phyloP scores from a whole-genome alignment of 164 flowering plant species.

The Stephania yunnanensis region DNA sequence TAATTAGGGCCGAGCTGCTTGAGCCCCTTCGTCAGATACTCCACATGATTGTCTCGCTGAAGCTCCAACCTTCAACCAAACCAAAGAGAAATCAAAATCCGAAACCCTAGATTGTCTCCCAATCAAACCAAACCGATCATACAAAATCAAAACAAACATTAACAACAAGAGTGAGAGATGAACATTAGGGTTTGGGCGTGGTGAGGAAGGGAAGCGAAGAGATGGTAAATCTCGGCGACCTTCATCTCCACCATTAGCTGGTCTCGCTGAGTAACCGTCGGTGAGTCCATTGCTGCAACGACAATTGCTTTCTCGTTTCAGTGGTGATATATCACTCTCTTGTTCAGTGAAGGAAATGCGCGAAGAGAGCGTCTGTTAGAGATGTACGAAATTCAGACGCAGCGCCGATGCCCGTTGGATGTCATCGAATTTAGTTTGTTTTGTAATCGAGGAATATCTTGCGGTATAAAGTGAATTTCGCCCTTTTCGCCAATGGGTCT shows the following conservation, averaged over 20 bases:
- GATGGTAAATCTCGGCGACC: slow-evolving; percentile 31
- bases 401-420: too few species aligned
- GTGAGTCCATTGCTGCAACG: neutral
- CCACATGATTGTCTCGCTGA: slow-evolving; percentile 54
- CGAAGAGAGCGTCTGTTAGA: too few species aligned
- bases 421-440: too few species aligned
- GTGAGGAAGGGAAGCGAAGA: slow-evolving; percentile 24
- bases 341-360: too few species aligned
- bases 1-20: slow-evolving; percentile 52
- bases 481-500: too few species aligned
- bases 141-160: neutral
- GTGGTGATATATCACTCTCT: neutral
- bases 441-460: too few species aligned
- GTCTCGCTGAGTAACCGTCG: slow-evolving; percentile 39
- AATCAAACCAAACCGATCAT: neutral
- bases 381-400: too few species aligned
- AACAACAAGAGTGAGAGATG: neutral
- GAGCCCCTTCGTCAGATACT: slow-evolving; percentile 53
- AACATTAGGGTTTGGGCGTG: slow-evolving; percentile 34
- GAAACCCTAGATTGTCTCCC: neutral
- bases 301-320: neutral
- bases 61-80: slow-evolving; percentile 50
- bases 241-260: slow-evolving; percentile 38
- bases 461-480: too few species aligned
- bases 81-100: neutral